Base-by-base conservation (phyloP, 495 filamentous ascomycete genomes). In the Baudoinia panamericana region DNA sequence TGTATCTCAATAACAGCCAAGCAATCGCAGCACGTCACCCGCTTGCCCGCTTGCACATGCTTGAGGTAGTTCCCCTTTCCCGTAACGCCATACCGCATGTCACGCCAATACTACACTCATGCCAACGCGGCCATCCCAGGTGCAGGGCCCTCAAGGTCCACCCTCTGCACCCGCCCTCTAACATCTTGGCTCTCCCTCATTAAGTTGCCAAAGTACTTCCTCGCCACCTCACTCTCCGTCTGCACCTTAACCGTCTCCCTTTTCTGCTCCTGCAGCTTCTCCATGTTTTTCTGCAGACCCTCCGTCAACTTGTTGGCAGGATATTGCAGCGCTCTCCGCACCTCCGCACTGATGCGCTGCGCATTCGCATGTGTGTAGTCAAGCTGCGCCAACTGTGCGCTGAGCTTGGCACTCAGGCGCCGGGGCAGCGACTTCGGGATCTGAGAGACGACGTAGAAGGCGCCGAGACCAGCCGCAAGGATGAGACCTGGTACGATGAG, bases 331-430 rank as follows among this genome's bases (percentile, higher is more conserved):
- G 93, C 81, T 55, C 84, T 82, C 37, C 88, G 81, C 21, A 88
- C 82, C 33, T 88, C 81, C 35, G 71, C 63, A 6, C 80, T 76
- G 47, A 97, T 87, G 19, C 90, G 81, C 19, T 69, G 69, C 48
- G 82, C 72, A 65, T 97, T 97, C 44, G 71, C 61, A 60, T 97
- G 92, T 9, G 86, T 80, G 57, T 95, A 97, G 64, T 97, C 90
- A 56, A 93, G 75, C 16, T 75, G 68, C 17, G 68, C 65, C 20
- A 97, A 78, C 51, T 80, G 77, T 27, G 71, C 62, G 8, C 81
- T 73, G 52, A 97, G 83, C 64, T 94, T 95, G 57, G 67, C 70
- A 33, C 76, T 80, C 13, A 97, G 74, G 23, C 88, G 86, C 39
- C 79, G 76, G 26, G 90, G 90, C 8, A 97, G 79, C 8, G 90